Evolutionary conservation across 192 early-diverging fungal species (phyloP).

Genomic region (Lunasporangiospora selenospora): DNA sequence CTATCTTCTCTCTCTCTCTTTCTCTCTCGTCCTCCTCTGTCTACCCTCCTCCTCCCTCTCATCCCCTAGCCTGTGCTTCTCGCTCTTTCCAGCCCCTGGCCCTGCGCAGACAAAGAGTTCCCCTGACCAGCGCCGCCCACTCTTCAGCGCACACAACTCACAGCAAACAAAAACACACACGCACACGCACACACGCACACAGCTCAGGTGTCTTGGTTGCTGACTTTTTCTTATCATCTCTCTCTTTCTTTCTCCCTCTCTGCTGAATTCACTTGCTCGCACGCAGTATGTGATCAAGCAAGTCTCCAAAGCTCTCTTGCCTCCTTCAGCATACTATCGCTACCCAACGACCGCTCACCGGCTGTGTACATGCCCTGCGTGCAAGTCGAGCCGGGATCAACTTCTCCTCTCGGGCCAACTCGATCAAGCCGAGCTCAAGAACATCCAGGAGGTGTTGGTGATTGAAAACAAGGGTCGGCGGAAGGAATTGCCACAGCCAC

Average conservation of each 20-base stretch:
- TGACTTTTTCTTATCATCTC: background rate
- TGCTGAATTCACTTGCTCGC: too few relatives aligned
- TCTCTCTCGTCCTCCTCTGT: background rate
- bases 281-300: constrained; percentile 41
- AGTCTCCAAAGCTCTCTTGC: constrained; percentile 39
- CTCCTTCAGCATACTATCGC: constrained; percentile 46
- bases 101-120: too few relatives aligned
- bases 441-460: constrained; percentile 39
- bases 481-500: constrained; percentile 34
- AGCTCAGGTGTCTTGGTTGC: too few relatives aligned
- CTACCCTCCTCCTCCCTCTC: background rate
- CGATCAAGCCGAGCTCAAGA: constrained; percentile 16
- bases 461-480: constrained; percentile 33
- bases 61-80: too few relatives aligned
- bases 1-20: background rate
- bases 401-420: constrained; percentile 34
- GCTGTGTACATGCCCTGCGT: constrained; percentile 44
- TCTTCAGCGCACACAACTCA: too few relatives aligned
- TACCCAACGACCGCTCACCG: constrained; percentile 44
- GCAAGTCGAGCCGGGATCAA: constrained; percentile 38
- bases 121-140: too few relatives aligned
- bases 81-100: too few relatives aligned
- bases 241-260: background rate
- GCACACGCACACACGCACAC: too few relatives aligned
- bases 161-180: too few relatives aligned